A percentile compares a stretch with the other conserved stretches of the same genome.
Evolutionary conservation across 345 rosid genomes (phyloP).

Genomic region (Erysimum cheiranthoides): DNA sequence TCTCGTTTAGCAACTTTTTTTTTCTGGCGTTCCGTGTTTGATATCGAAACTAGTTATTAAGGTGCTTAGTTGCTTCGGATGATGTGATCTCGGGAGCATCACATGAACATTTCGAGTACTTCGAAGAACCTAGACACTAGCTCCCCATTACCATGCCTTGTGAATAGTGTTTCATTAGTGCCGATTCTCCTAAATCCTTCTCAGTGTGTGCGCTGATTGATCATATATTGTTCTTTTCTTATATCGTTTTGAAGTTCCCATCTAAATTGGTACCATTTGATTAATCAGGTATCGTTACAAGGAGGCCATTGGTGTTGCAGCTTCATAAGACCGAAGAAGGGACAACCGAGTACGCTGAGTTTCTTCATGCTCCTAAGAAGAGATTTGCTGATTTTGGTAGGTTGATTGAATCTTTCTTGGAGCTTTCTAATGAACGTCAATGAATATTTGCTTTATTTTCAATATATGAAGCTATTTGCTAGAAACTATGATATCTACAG

Average conservation of each 20-base stretch:
- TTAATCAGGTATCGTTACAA: slow-evolving; percentile 81
- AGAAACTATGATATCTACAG: slow-evolving; percentile 4
- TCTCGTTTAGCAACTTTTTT: slow-evolving; percentile 13
- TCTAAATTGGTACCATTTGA: slow-evolving; percentile 16
- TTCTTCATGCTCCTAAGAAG: slow-evolving; percentile 95
- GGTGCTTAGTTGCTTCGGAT: background rate
- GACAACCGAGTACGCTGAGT: slow-evolving; percentile 83
- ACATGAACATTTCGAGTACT: slow-evolving; percentile 7
- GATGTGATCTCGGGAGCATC: background rate
- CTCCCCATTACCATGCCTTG: background rate
- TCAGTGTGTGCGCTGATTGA: slow-evolving; percentile 9
- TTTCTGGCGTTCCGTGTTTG: slow-evolving; percentile 2
- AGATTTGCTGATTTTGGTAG: slow-evolving; percentile 83
- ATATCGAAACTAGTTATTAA: slow-evolving; percentile 1
- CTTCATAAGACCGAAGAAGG: slow-evolving; percentile 89
- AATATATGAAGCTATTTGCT: slow-evolving; percentile 7
- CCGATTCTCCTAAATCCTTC: background rate
- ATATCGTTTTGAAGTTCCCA: background rate
- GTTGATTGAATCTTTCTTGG: slow-evolving; percentile 29
- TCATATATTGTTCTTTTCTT: slow-evolving; percentile 2
- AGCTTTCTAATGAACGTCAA: background rate
- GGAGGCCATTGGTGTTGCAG: slow-evolving; percentile 97
- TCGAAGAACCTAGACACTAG: background rate
- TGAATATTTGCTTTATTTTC: background rate
- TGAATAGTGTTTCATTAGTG: slow-evolving; percentile 13